Evolutionary conservation across 2,329 filamentous ascomycete species (phyloP).

Genomic region (Fusarium globosum): DNA sequence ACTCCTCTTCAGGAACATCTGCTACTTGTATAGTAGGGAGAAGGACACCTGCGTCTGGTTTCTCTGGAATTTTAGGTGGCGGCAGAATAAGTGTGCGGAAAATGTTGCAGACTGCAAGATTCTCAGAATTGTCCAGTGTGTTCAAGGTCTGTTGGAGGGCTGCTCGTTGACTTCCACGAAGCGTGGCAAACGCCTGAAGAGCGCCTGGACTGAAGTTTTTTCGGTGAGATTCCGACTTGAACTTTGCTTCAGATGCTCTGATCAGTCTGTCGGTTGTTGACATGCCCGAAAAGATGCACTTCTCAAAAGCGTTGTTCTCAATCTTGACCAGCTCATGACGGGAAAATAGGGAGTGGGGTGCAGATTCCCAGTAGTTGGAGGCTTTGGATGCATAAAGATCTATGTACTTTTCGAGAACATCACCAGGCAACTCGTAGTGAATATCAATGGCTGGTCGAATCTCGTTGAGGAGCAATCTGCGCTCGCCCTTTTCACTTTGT

Average conservation of each 20-base stretch:
- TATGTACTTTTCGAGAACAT: constrained; percentile 26
- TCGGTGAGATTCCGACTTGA: constrained; percentile 3
- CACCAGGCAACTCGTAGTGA: constrained; percentile 40
- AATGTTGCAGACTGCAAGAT: constrained; percentile 49
- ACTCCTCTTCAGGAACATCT: constrained; percentile 37
- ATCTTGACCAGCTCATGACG: constrained; percentile 48
- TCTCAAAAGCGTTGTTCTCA: constrained; percentile 52
- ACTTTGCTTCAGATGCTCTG: constrained; percentile 3
- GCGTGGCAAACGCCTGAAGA: constrained; percentile 46
- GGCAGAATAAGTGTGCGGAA: constrained; percentile 54
- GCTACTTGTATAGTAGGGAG: constrained; percentile 34
- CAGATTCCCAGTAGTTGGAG: constrained; percentile 15
- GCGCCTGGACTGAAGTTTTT: neutral
- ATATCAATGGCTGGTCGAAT: constrained; percentile 32
- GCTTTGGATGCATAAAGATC: constrained; percentile 22
- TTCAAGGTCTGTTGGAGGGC: constrained; percentile 58
- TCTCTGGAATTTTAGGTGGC: constrained; percentile 13
- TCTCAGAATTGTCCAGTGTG: constrained; percentile 52
- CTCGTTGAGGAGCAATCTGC: constrained; percentile 27
- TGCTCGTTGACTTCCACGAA: constrained; percentile 58
- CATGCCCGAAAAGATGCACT: constrained; percentile 46
- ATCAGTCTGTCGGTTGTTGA: constrained; percentile 29
- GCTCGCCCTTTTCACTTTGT: constrained; percentile 18
- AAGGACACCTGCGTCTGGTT: constrained; percentile 39
- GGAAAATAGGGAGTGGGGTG: neutral